Percentiles rank a stretch among this genome's conserved stretches.
These are phyloP conservation scores for Pythium inflatum DNA, from an alignment of 352 stramenopile species.

Conservation along the genomic window DNA sequence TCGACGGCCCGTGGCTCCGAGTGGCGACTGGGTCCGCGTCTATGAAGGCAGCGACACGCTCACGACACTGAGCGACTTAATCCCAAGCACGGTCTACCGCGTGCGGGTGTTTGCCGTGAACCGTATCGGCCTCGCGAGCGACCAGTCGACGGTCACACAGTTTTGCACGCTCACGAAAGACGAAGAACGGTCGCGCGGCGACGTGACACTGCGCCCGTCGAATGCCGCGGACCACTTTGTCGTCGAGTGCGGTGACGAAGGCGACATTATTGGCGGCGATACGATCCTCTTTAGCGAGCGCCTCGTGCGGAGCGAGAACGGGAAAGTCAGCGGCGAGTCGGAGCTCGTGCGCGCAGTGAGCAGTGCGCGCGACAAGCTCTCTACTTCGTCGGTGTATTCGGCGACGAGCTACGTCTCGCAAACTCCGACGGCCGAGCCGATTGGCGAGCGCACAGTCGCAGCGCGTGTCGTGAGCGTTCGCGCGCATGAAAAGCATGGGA, in stretches of 20 bases:
- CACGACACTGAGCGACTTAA: conserved; percentile 62
- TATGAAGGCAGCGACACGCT: conserved; percentile 84
- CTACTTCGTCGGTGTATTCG: conserved; percentile 56
- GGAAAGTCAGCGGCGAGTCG: conserved; percentile 41
- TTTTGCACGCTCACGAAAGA: conserved; percentile 75
- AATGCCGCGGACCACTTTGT: conserved; percentile 70
- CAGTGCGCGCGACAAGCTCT: conserved; percentile 11
- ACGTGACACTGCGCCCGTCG: conserved; percentile 38
- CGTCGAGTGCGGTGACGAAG: conserved; percentile 70
- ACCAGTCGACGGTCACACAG: conserved; percentile 81
- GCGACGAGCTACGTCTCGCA: conserved; percentile 39
- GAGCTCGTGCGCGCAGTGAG: conserved; percentile 25
- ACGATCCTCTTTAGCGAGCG: conserved; percentile 93
- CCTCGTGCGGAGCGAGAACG: conserved; percentile 60
- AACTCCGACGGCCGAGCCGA: conserved; percentile 28
- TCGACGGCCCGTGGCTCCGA: background rate
- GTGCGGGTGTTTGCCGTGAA: conserved; percentile 87
- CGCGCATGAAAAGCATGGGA: conserved; percentile 49
- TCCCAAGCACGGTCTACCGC: conserved; percentile 84
- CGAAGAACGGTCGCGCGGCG: conserved; percentile 43
- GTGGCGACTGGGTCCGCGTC: conserved; percentile 63
- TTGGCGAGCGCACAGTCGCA: conserved; percentile 79
- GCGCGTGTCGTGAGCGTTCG: conserved; percentile 50
- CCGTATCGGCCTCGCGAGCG: conserved; percentile 51
- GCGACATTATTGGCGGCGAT: conserved; percentile 87